Conservation (phyloP, 1,284 basidiomycete species). For the Pyrrhoderma lamaoense region DNA sequence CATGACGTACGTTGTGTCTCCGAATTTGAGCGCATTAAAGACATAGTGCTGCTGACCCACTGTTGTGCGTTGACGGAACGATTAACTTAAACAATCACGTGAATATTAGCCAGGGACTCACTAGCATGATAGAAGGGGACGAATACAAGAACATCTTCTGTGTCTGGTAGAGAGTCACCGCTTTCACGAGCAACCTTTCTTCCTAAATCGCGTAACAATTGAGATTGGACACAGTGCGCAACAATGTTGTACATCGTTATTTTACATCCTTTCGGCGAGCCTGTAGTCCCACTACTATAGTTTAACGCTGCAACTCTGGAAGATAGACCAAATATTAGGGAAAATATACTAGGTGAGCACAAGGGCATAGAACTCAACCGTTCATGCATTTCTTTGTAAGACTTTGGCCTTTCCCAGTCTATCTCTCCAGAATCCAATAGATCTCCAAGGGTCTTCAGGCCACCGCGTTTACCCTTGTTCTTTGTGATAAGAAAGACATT, state of each 20-base stretch:
- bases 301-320: conserved; percentile 24
- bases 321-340: background rate
- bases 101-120: conserved; percentile 2
- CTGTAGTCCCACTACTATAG: conserved; percentile 32
- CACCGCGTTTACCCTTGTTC: conserved; percentile 7
- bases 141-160: conserved; percentile 15
- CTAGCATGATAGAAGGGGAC: conserved; percentile 20
- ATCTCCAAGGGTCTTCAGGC: conserved; percentile 13
- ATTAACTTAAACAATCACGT: background rate
- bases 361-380: conserved; percentile 8
- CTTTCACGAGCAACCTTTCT: conserved; percentile 3
- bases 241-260: conserved; percentile 31
- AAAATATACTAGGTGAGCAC: background rate
- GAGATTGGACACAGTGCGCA: conserved; percentile 15
- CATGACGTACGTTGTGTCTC: conserved; percentile 14
- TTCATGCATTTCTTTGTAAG: conserved; percentile 1
- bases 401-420: conserved; percentile 14
- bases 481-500: conserved; percentile 11
- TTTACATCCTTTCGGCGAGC: conserved; percentile 21
- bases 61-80: background rate
- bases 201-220: conserved; percentile 15
- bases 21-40: conserved; percentile 2
- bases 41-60: conserved; percentile 8
- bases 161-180: conserved; percentile 13
- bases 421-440: conserved; percentile 18